These are phyloP conservation scores for Ustilago shanxiensis DNA, from an alignment of 1,284 basidiomycete genomes.

Conservation along the genomic window DNA sequence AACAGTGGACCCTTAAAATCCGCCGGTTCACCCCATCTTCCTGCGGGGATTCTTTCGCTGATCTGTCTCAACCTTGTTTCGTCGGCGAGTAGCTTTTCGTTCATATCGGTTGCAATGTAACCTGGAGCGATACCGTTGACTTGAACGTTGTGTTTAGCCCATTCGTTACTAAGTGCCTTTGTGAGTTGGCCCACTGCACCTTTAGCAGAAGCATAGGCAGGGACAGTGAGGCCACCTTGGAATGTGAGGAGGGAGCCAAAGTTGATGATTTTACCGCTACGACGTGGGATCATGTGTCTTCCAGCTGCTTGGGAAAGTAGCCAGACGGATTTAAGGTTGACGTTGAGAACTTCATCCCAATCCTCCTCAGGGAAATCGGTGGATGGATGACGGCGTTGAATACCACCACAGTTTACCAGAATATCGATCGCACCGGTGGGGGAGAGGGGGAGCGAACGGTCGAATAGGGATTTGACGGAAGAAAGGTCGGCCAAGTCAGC, in stretches of 20 bases:
- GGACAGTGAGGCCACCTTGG: slow-evolving; percentile 73
- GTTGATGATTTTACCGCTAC: slow-evolving; percentile 63
- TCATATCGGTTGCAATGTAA: slow-evolving; percentile 71
- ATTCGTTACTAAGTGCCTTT: slow-evolving; percentile 75
- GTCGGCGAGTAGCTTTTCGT: slow-evolving; percentile 81
- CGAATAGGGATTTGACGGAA: slow-evolving; percentile 78
- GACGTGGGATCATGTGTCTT: slow-evolving; percentile 55
- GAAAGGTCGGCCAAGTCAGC: slow-evolving; percentile 82
- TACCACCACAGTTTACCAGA: slow-evolving; percentile 93
- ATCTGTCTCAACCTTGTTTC: slow-evolving; percentile 85
- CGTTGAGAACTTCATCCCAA: slow-evolving; percentile 79
- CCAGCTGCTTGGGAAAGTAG: slow-evolving; percentile 59
- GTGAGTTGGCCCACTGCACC: slow-evolving; percentile 77
- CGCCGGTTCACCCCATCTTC: slow-evolving; percentile 85
- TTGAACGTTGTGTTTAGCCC: slow-evolving; percentile 85
- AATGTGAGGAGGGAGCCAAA: slow-evolving; percentile 65
- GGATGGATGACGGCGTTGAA: slow-evolving; percentile 74
- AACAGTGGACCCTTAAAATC: slow-evolving; percentile 92
- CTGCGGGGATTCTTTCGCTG: slow-evolving; percentile 75
- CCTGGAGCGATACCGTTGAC: slow-evolving; percentile 82
- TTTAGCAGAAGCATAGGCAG: slow-evolving; percentile 89
- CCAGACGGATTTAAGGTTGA: slow-evolving; percentile 63
- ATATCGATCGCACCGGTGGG: slow-evolving; percentile 78
- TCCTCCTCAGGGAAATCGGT: slow-evolving; percentile 85
- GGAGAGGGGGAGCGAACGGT: slow-evolving; percentile 76